Conservation (phyloP, 176 grass and related monocot genomes). For the Calamus simplicifolius region DNA sequence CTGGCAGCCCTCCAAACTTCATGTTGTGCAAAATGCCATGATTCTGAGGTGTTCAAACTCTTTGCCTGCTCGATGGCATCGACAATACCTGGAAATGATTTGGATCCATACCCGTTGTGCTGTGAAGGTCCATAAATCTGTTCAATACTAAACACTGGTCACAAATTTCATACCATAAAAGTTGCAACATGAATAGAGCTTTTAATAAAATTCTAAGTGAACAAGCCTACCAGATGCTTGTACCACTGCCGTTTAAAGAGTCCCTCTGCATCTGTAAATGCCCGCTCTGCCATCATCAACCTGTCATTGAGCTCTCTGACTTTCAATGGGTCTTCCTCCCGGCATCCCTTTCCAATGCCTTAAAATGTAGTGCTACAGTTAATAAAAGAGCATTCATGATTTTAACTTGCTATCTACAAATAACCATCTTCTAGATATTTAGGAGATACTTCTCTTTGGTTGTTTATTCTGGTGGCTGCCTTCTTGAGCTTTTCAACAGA, state of each 20-base stretch:
- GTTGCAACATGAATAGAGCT: too few species aligned
- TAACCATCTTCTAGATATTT: not conserved
- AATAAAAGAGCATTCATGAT: not conserved
- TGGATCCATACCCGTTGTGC: too few species aligned
- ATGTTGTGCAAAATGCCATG: too few species aligned
- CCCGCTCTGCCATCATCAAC: conserved; percentile 75
- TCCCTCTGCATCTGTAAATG: conserved; percentile 67
- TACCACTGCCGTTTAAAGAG: conserved; percentile 47
- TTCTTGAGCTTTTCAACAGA: conserved; percentile 43
- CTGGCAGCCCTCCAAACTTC: too few species aligned
- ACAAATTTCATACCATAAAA: too few species aligned
- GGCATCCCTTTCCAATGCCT: conserved; percentile 43
- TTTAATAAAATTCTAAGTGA: not conserved
- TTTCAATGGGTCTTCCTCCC: conserved; percentile 48
- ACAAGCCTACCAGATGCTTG: conserved; percentile 72
- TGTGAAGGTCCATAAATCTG: too few species aligned
- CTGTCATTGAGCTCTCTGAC: conserved; percentile 62
- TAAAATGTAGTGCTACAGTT: not conserved
- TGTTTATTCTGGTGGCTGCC: conserved; percentile 47
- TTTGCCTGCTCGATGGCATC: too few species aligned
- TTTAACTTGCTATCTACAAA: too few species aligned
- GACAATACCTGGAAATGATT: too few species aligned
- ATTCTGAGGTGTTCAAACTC: too few species aligned
- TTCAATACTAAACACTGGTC: too few species aligned
- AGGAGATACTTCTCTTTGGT: conserved; percentile 43